Base-by-base conservation (phyloP, 768 basidiomycete species). In the Pulveroboletus sp. region DNA sequence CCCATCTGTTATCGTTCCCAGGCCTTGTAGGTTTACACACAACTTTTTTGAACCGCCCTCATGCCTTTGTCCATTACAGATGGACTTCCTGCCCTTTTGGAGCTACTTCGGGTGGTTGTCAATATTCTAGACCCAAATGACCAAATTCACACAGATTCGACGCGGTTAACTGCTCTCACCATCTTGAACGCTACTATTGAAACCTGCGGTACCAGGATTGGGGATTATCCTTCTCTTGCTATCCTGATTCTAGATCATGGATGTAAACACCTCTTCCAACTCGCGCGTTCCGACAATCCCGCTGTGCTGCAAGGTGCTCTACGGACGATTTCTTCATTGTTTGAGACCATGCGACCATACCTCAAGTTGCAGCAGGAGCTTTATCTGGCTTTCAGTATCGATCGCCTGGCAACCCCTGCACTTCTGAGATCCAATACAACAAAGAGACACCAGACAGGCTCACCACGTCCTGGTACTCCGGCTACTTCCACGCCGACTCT, bases 201-300 rank as follows among this genome's bases (percentile, higher is more conserved):
- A 66, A 82, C 85, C 45, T 82, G 91, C 17, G 94, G 93, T 7
- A 66, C 77, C 7, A 79, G 76, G 37, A 81, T 99, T 47, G 81
- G 84, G 24, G 72, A 79, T 26, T 97, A 87, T 67, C 82, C 87
- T 7, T 90, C 89, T 7, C 72, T 98, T 31, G 73, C 82, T 43
- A 74, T 77, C 26, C 82, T 97, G 48, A 74, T 97, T 31, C 71
- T 89, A 12, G 95, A 99, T 63, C 77, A 86, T 42, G 93, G 90
- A 0, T 98, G 95, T 77, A 94, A 95, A 72, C 93, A 88, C 63
- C 81, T 99, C 30, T 97, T 99, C 76, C 94, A 96, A 71, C 82
- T 99, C 32, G 93, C 93, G 18, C 82, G 94, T 32, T 93, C 93
- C 2, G 93, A 96, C 55, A 89, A 90, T 51, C 77, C 80, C 8